Evolutionary conservation across 2,329 filamentous ascomycete genomes (phyloP), one percentile per base, ranked within the genome.

Genomic region (Verticillium isaacii): DNA sequence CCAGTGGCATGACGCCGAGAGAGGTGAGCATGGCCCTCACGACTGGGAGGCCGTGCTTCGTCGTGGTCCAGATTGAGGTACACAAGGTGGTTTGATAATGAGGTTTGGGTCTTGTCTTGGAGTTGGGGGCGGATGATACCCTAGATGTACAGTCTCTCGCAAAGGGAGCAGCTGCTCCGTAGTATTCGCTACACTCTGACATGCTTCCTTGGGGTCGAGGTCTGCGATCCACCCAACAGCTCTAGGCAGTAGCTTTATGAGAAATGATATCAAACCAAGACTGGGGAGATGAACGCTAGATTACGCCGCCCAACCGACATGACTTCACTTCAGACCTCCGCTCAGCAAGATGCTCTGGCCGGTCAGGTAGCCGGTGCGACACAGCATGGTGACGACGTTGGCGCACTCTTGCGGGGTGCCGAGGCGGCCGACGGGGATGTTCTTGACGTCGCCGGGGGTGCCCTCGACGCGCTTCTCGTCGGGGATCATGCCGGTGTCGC

Each of bases 401-500:
- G 84, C 85, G 59, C 83, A 84, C 72, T 89, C 85, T 58, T 85
- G 78, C 2, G 84, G 82, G 25, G 78, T 80, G 0, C 86, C 85
- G 39, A 87, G 71, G 54, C 85, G 75, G 2, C 84, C 82, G 2
- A 88, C 77, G 0, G 86, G 86, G 54, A 88, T 88, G 32, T 82
- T 82, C 65, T 77, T 81, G 29, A 85, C 83, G 65, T 87, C 82
- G 0, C 85, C 85, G 0, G 85, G 80, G 59, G 83, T 83, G 23
- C 82, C 80, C 66, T 74, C 73, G 17, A 81, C 73, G 15, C 69
- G 70, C 64, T 83, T 80, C 50, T 82, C 82, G 63, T 84, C 79
- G 2, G 84, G 83, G 52, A 89, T 85, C 85, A 89, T 85, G 1
- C 84, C 84, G 2, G 84, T 87, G 25, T 84, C 82, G 4, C 85